Evolutionary conservation across 2,329 filamentous ascomycete genomes (phyloP), one percentile per base, ranked within the genome.

Genomic region (Byssothecium circinans): DNA sequence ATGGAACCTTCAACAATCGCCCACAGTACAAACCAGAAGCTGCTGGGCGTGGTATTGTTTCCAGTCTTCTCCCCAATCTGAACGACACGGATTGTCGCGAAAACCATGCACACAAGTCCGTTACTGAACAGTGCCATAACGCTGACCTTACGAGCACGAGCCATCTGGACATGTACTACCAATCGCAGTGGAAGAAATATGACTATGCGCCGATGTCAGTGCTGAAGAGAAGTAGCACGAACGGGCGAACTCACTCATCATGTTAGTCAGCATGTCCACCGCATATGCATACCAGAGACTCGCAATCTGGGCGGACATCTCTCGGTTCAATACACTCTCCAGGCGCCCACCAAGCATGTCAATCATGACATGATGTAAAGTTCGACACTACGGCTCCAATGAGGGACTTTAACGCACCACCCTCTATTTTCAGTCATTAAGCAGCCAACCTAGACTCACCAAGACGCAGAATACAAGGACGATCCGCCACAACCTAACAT

Each of bases 281-380:
- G 60, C 62, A 33, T 66, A 71, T 6, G 68, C 55, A 41, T 60
- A 71, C 44, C 70, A 72, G 6, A 72, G 57, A 40, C 61, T 71
- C 14, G 61, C 60, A 25, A 64, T 60, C 41, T 70, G 62, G 2
- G 63, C 65, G 58, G 17, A 58, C 42, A 41, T 71, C 68, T 8
- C 59, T 56, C 6, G 53, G 51, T 1, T 57, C 61, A 1, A 33
- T 43, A 45, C 69, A 73, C 40, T 53, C 35, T 11, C 53, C 57
- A n/a, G n/a, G 55, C 17, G 60, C 71, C 43, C 71, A 74, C 67
- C 62, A 74, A 12, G 61, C 69, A 46, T 64, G 63, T 57, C 69
- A 68, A 43, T 56, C 71, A 37, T 50, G 54, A 52, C 63, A 74
- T 30, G 57, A 70, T 18, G 61, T 62, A 47, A 71, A 61, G 30